Percentiles rank a stretch among this genome's conserved stretches.
phyloP scores from a whole-genome alignment of 1,139 yeast species.

The Waltiozyma sp. region DNA sequence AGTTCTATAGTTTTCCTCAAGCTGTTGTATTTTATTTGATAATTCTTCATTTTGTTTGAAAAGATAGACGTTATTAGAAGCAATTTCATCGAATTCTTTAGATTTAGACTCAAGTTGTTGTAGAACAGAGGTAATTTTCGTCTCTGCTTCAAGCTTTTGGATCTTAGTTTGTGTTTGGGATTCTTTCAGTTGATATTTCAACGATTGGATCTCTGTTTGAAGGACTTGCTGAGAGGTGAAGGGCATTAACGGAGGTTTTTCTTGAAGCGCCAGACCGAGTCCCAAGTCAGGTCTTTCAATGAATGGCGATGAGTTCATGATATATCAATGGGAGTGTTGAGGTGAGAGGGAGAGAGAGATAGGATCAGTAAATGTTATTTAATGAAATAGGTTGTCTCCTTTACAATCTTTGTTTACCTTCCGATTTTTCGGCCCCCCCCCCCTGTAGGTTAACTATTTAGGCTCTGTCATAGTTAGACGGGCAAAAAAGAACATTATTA shows the following conservation, averaged over 20 bases:
- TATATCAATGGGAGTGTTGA: neutral
- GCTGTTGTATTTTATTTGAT: conserved; percentile 20
- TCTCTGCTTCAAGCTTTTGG: conserved; percentile 23
- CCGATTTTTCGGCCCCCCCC: neutral
- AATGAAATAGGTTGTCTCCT: neutral
- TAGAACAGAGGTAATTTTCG: conserved; percentile 21
- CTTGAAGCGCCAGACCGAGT: neutral
- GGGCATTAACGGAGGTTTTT: no score
- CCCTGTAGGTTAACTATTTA: neutral
- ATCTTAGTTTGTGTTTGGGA: conserved; percentile 20
- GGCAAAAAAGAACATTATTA: no score
- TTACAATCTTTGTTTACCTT: neutral
- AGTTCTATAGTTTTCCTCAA: conserved; percentile 21
- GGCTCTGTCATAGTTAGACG: no score
- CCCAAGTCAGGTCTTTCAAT: conserved; percentile 26
- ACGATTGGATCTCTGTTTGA: conserved; percentile 12
- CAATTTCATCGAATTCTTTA: conserved; percentile 18
- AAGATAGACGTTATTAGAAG: conserved; percentile 29
- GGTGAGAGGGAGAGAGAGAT: no score
- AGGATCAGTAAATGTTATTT: no score
- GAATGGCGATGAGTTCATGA: conserved; percentile 36
- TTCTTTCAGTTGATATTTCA: conserved; percentile 25
- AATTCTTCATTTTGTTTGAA: conserved; percentile 29
- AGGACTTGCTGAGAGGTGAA: conserved; percentile 1
- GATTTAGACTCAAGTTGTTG: conserved; percentile 18